A percentile compares a stretch with the other conserved stretches of the same genome.
These are phyloP conservation scores for Kwoniella sp. DNA, from an alignment of 768 basidiomycete species.

Conservation along the genomic window DNA sequence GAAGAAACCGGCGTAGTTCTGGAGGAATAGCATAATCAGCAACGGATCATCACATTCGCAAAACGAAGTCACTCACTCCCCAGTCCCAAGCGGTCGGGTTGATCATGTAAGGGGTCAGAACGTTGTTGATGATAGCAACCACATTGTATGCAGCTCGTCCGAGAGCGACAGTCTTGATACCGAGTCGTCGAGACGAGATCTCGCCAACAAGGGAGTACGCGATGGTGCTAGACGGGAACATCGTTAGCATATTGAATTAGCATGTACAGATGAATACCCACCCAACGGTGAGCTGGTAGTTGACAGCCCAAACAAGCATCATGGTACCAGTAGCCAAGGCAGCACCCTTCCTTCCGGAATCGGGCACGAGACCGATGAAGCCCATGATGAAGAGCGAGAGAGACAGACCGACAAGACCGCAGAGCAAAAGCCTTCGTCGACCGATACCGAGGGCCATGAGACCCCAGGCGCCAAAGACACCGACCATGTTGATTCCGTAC, in stretches of 20 bases:
- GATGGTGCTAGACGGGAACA: slow-evolving; percentile 26
- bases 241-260: neutral
- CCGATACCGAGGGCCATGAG: slow-evolving; percentile 36
- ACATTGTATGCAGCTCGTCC: slow-evolving; percentile 35
- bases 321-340: slow-evolving; percentile 46
- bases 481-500: slow-evolving; percentile 39
- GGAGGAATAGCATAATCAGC: neutral
- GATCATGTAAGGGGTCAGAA: slow-evolving; percentile 43
- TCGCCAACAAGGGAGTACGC: slow-evolving; percentile 47
- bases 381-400: slow-evolving; percentile 40
- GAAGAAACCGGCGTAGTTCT: slow-evolving; percentile 40
- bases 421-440: slow-evolving; percentile 38
- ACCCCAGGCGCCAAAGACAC: slow-evolving; percentile 34
- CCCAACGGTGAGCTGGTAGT: slow-evolving; percentile 49
- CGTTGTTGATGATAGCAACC: slow-evolving; percentile 29
- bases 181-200: slow-evolving; percentile 47
- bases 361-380: slow-evolving; percentile 40
- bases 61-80: slow-evolving; percentile 12
- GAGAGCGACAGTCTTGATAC: slow-evolving; percentile 46
- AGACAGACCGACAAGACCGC: slow-evolving; percentile 39
- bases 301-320: slow-evolving; percentile 50
- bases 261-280: slow-evolving; percentile 8
- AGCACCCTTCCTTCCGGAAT: slow-evolving; percentile 12
- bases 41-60: neutral
- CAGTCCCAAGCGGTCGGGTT: slow-evolving; percentile 43